Evolutionary conservation across 2,329 filamentous ascomycete species (phyloP), one percentile per base, ranked within the genome.

Genomic region (Orbilia oligospora): DNA sequence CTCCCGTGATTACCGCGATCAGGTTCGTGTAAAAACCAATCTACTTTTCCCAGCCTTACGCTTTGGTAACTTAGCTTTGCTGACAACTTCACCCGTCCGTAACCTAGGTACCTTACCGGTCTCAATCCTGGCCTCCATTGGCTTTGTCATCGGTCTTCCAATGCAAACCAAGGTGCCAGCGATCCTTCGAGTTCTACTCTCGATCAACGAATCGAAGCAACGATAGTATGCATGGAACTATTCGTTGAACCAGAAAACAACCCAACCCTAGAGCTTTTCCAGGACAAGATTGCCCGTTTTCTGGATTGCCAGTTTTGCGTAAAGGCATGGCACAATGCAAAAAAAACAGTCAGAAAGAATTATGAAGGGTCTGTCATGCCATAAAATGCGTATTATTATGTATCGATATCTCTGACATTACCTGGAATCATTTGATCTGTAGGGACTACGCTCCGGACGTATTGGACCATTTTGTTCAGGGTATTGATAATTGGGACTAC

Each of bases 111-210:
- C 51, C 67, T 82, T 38, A 80, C 81, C 41, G 80, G 79, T 71
- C 65, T 82, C 38, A 79, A 81, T 6, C 81, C 80, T 20, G 76
- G 80, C 38, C 76, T 82, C 30, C 81, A 82, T 66, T 82, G 81
- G 81, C 78, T 82, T 22, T 82, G 81, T 36, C 71, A 63, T 61
- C 80, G 76, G 65, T 80, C 71, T 71, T 80, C 46, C 53, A 22
- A 22, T 61, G 66, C 14, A 27, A 80, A 38, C 63, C 65, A 38
- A 69, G 63, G 12, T 41, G 46, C 70, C 55, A 70, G 67, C 49
- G 49, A 46, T 63, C 4, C 56, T 1, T 27, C 53, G 22, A 48
- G 49, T 20, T 73, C 56, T 44, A 69, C 56, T 38, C 71, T 66
- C 48, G 82, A 76, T 46, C 70, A 73, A 49, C 80, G 38, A 44